These are phyloP conservation scores for Hanseniaspora gamundiae DNA, from an alignment of 1,139 yeast species.

Conservation along the genomic window DNA sequence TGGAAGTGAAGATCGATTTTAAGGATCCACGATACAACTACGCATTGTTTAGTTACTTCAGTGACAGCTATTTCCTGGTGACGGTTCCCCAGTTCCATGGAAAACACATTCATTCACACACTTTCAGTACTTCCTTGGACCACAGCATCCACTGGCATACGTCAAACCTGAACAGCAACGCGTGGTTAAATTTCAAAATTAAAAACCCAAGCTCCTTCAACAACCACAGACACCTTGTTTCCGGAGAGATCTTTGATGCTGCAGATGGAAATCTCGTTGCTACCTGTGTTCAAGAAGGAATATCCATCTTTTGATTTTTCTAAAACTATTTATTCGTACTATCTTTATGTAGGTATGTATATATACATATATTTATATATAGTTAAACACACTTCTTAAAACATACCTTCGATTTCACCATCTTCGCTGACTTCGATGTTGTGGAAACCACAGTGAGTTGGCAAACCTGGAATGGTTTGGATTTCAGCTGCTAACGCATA, in stretches of 20 bases:
- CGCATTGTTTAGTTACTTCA: slow-evolving; percentile 49
- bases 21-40: slow-evolving; percentile 32
- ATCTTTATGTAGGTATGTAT: background rate
- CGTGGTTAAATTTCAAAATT: slow-evolving; percentile 43
- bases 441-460: slow-evolving; percentile 95
- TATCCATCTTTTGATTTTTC: background rate
- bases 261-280: slow-evolving; percentile 45
- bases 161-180: slow-evolving; percentile 36
- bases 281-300: slow-evolving; percentile 56
- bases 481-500: slow-evolving; percentile 96
- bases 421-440: slow-evolving; percentile 88
- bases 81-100: slow-evolving; percentile 35
- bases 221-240: slow-evolving; percentile 40
- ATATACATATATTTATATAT: background rate
- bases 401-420: slow-evolving; percentile 92
- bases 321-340: background rate
- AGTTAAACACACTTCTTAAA: too few relatives aligned
- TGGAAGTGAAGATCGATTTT: slow-evolving; percentile 22
- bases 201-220: slow-evolving; percentile 40
- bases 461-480: slow-evolving; percentile 94
- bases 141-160: slow-evolving; percentile 59
- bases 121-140: slow-evolving; percentile 49
- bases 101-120: slow-evolving; percentile 30
- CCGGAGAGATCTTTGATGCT: slow-evolving; percentile 44
- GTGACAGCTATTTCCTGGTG: slow-evolving; percentile 48